Base-by-base conservation (phyloP, 768 basidiomycete species). In the Trametes villosa region DNA sequence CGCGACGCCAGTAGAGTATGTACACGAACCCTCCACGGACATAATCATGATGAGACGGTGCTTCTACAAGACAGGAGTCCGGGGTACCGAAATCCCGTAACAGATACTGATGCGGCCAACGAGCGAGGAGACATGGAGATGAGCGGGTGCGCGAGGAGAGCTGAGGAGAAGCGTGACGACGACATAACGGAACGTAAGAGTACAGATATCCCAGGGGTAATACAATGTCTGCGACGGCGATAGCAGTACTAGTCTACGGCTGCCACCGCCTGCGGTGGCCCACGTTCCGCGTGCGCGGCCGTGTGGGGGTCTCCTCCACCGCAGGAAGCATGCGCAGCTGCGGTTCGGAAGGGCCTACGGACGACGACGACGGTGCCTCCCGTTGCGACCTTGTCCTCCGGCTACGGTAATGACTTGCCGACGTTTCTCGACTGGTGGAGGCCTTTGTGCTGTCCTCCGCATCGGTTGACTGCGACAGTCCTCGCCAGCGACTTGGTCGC, bases 271-370 rank as follows among this genome's bases (percentile, higher is more conserved):
- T 75, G 46, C 83, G 78, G 62, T 75, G 73, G 42, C 73, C 71
- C 22, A 71, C 71, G 41, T 74, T 74, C 64, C 83, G 80, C 71
- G 79, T 75, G 57, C 86, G 81, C 20, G 86, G 85, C 56, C 85
- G 77, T 24, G 87, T 87, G 36, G 87, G 86, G 1, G 86, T 86
- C 67, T 87, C 85, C 57, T 83, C 80, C 53, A 68, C 76, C 26
- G 74, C 50, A 24, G 74, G 75, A 17, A 78, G 74, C 40, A 75
- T 71, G 44, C 78, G 77, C 53, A 73, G 68, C 41, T 75, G 72
- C 2, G 71, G 67, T 48, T 70, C 72, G 64, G 62, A 53, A 40
- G 65, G 64, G 49, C 69, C 40, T 33, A 68, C 41, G n/a, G 12
- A 26, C n/a, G 36, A 44, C 30, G 33, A 26, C 45, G 45, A 44